Evolutionary conservation across 116 monocot genomes (phyloP), one percentile per base, ranked within the genome.

Genomic region (Trichopus zeylanicus): DNA sequence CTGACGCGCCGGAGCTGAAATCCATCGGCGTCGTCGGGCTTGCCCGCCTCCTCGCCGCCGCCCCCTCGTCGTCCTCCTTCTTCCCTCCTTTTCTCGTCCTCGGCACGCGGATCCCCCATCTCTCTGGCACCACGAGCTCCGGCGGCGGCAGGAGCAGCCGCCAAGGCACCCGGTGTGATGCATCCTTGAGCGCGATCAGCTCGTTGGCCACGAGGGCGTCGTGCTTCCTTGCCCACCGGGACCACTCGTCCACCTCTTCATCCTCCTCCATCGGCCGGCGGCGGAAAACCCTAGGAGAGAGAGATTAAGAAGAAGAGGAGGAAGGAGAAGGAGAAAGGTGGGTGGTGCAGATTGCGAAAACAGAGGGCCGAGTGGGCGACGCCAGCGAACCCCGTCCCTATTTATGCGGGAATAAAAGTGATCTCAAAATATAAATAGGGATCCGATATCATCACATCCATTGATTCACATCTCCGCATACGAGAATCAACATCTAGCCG

Each of bases 11-110:
- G 29, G 19, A 7, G 29, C 20, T 15, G 30, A 56, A 66, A 22
- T 46, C 64, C 5, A 49, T 30, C 23, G 64, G 51, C 10, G 56
- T 62, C 46, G 32, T 8, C 7, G 57, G 51, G 32, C 64, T 57
- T 1, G 32, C 48, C 48, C 48, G 56, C 42, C 19, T 21, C 56
- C 26, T 25, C 18, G 29, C 28, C 42, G 0, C 19, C 11, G 16
- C 29, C 26, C 23, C 11, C 9, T 46, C 48, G 16, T 54, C 55
- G 22, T 46, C 9, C 21, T 26, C 26, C 55, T 6, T 20, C 21
- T 25, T n/a, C 27, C 13, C 10, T 18, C 46, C 12, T 16, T 6
- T 23, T 6, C 22, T 22, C 5, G 21, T 24, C 23, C 49, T 49
- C 19, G 21, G 4, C 49, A 19, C 22, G 23, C 19, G 23, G 3